phyloP scores from a whole-genome alignment of 306 rosid genomes.

The Inga laurina region DNA sequence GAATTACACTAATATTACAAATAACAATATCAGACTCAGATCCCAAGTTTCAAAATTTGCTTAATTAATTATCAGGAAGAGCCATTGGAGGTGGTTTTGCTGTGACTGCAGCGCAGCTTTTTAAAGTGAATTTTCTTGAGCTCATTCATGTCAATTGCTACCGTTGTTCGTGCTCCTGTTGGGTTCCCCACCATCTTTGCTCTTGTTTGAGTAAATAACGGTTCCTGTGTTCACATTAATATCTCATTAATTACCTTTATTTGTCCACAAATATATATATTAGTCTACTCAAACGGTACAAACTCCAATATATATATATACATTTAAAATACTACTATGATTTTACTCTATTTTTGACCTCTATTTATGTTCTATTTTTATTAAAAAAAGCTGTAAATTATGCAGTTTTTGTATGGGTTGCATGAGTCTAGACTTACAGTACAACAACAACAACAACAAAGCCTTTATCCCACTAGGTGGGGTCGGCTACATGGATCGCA shows the following conservation, averaged over 20 bases:
- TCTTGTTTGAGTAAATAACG: background rate
- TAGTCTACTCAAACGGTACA: background rate
- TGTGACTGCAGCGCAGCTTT: constrained; percentile 49
- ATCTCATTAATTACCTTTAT: background rate
- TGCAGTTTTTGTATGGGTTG: background rate
- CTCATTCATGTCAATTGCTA: constrained; percentile 36
- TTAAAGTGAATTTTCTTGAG: constrained; percentile 77
- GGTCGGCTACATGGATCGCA: no score
- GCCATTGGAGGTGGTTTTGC: constrained; percentile 40
- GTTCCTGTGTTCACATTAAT: background rate
- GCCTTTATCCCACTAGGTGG: no score
- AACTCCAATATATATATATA: background rate
- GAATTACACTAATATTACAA: constrained; percentile 65
- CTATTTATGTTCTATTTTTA: no score
- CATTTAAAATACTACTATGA: no score
- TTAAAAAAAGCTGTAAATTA: background rate
- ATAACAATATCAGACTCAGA: constrained; percentile 53
- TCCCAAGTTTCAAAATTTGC: constrained; percentile 60
- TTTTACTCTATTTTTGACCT: background rate
- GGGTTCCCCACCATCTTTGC: background rate
- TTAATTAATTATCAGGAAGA: background rate
- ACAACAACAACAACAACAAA: no score
- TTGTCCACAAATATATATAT: background rate
- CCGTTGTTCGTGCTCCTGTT: background rate
- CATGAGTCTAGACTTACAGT: background rate